These are phyloP conservation scores for Camelina sativa DNA, from an alignment of 345 rosid genomes.

Conservation along the genomic window DNA sequence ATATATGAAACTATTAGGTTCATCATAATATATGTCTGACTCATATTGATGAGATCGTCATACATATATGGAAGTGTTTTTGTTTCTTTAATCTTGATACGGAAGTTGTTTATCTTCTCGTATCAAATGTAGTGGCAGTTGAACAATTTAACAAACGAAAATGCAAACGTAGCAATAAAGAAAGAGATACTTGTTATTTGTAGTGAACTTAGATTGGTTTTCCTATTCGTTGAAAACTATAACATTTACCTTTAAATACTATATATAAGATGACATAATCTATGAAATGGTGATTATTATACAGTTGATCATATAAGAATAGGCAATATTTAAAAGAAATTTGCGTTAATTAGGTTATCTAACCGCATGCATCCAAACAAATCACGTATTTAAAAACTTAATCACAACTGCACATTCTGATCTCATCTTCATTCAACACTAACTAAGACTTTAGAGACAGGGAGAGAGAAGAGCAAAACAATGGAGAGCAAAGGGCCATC, in stretches of 20 bases:
- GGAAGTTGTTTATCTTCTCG: constrained; percentile 41
- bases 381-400: constrained; percentile 3
- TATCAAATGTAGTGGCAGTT: constrained; percentile 36
- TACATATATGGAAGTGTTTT: neutral
- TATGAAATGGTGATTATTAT: neutral
- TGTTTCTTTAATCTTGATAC: neutral
- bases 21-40: neutral
- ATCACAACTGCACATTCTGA: constrained; percentile 19
- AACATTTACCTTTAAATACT: neutral
- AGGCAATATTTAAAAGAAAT: constrained; percentile 1
- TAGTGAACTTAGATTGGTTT: constrained; percentile 25
- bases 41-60: constrained; percentile 3
- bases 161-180: neutral
- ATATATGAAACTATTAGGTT: no score
- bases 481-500: constrained; percentile 50
- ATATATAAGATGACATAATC: neutral
- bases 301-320: constrained; percentile 11
- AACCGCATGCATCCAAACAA: constrained; percentile 40
- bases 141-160: constrained; percentile 27
- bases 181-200: neutral
- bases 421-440: constrained; percentile 25
- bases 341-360: constrained; percentile 40
- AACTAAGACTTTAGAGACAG: constrained; percentile 19
- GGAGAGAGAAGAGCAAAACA: neutral
- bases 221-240: neutral